A percentile compares a stretch with the other conserved stretches of the same genome.
phyloP scores from a whole-genome alignment of 352 stramenopile species.

The Elongisporangium undulatum region DNA sequence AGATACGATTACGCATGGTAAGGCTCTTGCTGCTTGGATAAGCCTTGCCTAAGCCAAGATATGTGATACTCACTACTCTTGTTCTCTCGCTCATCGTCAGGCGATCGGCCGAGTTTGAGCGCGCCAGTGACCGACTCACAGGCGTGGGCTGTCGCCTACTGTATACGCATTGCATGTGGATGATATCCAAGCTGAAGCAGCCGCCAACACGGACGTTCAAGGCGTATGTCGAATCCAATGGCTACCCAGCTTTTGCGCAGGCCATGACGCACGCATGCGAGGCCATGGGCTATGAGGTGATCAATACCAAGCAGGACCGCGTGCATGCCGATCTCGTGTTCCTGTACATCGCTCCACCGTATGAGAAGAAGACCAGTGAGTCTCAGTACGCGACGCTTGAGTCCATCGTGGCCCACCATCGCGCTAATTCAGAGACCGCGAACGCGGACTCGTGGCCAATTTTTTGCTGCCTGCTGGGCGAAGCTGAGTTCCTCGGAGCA shows the following conservation, averaged over 20 bases:
- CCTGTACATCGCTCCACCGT: slow-evolving; percentile 53
- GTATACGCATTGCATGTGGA: slow-evolving; percentile 61
- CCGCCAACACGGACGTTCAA: slow-evolving; percentile 15
- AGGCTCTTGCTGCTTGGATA: slow-evolving; percentile 3
- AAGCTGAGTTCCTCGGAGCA: slow-evolving; percentile 56
- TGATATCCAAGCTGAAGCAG: neutral
- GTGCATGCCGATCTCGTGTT: slow-evolving; percentile 41
- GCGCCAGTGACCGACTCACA: slow-evolving; percentile 37
- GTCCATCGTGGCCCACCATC: slow-evolving; percentile 21
- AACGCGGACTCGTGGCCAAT: slow-evolving; percentile 33
- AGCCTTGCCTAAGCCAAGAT: slow-evolving; percentile 1
- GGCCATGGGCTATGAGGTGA: slow-evolving; percentile 47
- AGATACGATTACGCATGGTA: slow-evolving; percentile 86
- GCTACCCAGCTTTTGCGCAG: slow-evolving; percentile 45
- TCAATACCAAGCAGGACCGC: slow-evolving; percentile 11
- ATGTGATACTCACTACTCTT: slow-evolving; percentile 3
- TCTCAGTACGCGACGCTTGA: slow-evolving; percentile 46
- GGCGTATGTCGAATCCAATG: slow-evolving; percentile 45
- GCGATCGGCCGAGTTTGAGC: slow-evolving; percentile 63
- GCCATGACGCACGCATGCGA: slow-evolving; percentile 24
- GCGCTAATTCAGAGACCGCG: slow-evolving; percentile 1
- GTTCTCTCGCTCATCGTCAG: slow-evolving; percentile 10
- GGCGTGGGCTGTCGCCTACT: slow-evolving; percentile 65
- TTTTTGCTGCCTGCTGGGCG: slow-evolving; percentile 65
- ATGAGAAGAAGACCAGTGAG: slow-evolving; percentile 26